Base-by-base conservation (phyloP, 495 filamentous ascomycete species). In the Trichoderma gamsii region DNA sequence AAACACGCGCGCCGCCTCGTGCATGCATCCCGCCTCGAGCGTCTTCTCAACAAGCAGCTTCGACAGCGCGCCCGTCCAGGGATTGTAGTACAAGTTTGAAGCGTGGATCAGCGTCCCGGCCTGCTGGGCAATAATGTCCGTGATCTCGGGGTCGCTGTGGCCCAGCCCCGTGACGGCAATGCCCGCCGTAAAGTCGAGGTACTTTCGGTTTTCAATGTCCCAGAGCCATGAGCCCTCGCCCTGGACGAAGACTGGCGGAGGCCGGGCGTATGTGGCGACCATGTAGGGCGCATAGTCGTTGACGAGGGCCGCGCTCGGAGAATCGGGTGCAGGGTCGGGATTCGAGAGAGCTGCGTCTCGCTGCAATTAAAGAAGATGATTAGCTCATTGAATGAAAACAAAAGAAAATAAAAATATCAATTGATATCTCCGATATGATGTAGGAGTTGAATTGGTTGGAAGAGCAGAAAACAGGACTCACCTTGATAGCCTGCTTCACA, bases 11-110 rank as follows among this genome's bases (percentile, higher is more conserved):
- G 85, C 79, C 6, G 90, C 93, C 73, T 87, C 84, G 71, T 89
- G 85, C 89, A 98, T 96, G 52, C 81, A 89, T 66, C 92, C 92
- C 0, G 89, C 86, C 66, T 85, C 84, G 63, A 81, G 73, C 2
- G 95, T 99, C 69, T 87, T 85, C 49, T 89, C 79, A 41, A 99
- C 85, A n/a, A 99, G 83, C n/a, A 90, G 79, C 76, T 92, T 85
- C 69, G 90, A 96, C 61, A 99, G 86, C 12, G 87, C 86, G 56
- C 93, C 93, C 3, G 89, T 96, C 93, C 93, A 97, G 25, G 88
- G 88, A 78, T 97, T 98, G 78, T 97, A 89, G 81, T 98, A 99
- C 41, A 99, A 86, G 77, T 99, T 99, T 4, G 92, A 97, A 63
- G 89, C 87, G 74, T 99, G 95, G 59, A 97, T 83, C 43, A 98